Percentiles rank a stretch among this genome's conserved stretches.
Conservation (phyloP, 306 rosid genomes). For the Mucuna pruriens region DNA sequence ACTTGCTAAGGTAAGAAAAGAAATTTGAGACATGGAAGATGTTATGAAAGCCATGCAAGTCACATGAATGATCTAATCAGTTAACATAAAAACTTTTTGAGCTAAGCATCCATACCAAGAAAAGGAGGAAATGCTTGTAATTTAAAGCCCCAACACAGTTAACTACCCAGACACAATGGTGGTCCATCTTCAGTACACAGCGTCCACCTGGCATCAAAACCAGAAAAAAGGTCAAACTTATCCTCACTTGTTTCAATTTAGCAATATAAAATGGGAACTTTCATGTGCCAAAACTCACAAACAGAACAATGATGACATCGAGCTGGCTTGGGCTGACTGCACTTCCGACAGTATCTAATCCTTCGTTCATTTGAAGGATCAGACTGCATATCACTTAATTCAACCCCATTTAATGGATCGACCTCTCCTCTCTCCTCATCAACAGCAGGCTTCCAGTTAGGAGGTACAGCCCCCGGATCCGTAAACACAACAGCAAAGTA, state of each 20-base stretch:
- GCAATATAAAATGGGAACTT: not conserved
- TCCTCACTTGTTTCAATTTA: not conserved
- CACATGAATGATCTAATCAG: not conserved
- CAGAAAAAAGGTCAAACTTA: not conserved
- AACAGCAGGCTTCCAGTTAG: constrained; percentile 69
- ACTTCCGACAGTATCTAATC: constrained; percentile 71
- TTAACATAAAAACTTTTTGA: not conserved
- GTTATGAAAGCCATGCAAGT: constrained; percentile 7
- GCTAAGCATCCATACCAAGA: constrained; percentile 60
- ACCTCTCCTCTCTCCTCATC: constrained; percentile 84
- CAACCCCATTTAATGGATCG: constrained; percentile 62
- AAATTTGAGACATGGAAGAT: not conserved
- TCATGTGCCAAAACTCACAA: constrained; percentile 54
- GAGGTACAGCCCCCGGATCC: constrained; percentile 79
- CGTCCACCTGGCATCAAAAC: constrained; percentile 72
- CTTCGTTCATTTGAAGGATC: constrained; percentile 53
- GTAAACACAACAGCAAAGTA: constrained; percentile 77
- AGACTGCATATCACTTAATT: constrained; percentile 51
- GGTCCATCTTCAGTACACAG: constrained; percentile 87
- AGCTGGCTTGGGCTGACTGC: constrained; percentile 77
- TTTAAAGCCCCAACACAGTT: constrained; percentile 85
- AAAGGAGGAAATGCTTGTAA: constrained; percentile 78
- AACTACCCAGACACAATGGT: constrained; percentile 88
- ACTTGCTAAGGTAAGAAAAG: not conserved
- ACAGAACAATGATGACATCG: constrained; percentile 94